These are phyloP conservation scores for Aschersonia sp. DNA, from an alignment of 2,329 filamentous ascomycete species.

Conservation along the genomic window DNA sequence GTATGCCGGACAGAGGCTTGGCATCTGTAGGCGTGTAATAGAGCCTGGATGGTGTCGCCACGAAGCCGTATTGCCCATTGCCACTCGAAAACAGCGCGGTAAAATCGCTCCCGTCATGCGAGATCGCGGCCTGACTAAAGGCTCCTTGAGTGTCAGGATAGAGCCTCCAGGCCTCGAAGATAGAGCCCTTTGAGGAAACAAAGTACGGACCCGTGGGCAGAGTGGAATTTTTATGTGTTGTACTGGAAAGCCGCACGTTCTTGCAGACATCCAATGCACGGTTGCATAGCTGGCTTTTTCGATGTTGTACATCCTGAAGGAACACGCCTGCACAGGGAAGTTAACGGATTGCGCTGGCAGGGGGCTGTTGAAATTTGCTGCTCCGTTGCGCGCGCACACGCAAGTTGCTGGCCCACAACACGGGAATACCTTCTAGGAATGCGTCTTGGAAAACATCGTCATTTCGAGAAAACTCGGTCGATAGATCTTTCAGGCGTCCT, in stretches of 20 bases:
- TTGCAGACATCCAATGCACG: not conserved
- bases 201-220: conserved; percentile 8
- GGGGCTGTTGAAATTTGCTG: too few relatives aligned
- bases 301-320: too few relatives aligned
- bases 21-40: conserved; percentile 32
- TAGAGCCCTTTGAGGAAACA: conserved; percentile 1
- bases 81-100: conserved; percentile 4
- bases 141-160: conserved; percentile 11
- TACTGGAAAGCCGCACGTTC: not conserved
- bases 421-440: conserved; percentile 3
- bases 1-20: conserved; percentile 39
- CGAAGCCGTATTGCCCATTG: conserved; percentile 5
- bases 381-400: too few relatives aligned
- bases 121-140: conserved; percentile 6
- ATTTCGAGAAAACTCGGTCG: not conserved
- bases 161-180: conserved; percentile 8
- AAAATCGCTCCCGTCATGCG: not conserved
- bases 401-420: too few relatives aligned
- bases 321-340: too few relatives aligned
- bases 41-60: conserved; percentile 39
- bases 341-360: too few relatives aligned
- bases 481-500: not conserved
- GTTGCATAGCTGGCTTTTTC: not conserved
- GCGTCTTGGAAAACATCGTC: conserved; percentile 7
- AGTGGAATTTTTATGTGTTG: not conserved